Evolutionary conservation across 192 early-diverging fungal genomes (phyloP).

Genomic region (Rhizophagus prolifer): DNA sequence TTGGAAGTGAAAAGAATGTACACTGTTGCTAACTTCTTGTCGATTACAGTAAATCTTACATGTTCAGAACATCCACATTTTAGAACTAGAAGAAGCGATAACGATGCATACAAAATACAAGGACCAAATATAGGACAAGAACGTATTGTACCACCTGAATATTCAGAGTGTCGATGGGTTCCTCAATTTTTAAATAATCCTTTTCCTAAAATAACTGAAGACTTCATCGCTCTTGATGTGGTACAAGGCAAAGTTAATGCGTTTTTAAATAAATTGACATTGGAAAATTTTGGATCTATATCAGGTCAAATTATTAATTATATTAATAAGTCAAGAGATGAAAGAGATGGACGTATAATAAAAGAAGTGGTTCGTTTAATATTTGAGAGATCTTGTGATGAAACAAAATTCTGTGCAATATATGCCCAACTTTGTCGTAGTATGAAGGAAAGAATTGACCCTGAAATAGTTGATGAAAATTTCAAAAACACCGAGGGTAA

Average conservation of each 20-base stretch:
- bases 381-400: conserved; percentile 94
- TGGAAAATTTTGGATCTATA: conserved; percentile 89
- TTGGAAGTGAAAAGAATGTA: too few species aligned
- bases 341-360: conserved; percentile 71
- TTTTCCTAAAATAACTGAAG: conserved; percentile 38
- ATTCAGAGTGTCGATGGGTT: conserved; percentile 82
- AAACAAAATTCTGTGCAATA: conserved; percentile 82
- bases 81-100: conserved; percentile 46
- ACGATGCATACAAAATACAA: conserved; percentile 47
- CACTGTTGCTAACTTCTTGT: too few species aligned
- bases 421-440: conserved; percentile 86
- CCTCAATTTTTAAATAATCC: conserved; percentile 52
- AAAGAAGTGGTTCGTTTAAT: conserved; percentile 79
- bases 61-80: too few species aligned
- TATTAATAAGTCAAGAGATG: conserved; percentile 68
- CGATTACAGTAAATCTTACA: too few species aligned
- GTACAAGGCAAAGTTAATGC: conserved; percentile 80
- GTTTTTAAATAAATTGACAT: conserved; percentile 95
- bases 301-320: conserved; percentile 78
- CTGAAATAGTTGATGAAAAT: conserved; percentile 58
- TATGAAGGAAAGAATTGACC: conserved; percentile 65
- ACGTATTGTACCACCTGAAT: conserved; percentile 74
- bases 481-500: conserved; percentile 59
- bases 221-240: conserved; percentile 53
- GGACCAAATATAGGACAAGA: conserved; percentile 53